Evolutionary conservation across 768 basidiomycete genomes (phyloP).

Genomic region (Russula compacta): DNA sequence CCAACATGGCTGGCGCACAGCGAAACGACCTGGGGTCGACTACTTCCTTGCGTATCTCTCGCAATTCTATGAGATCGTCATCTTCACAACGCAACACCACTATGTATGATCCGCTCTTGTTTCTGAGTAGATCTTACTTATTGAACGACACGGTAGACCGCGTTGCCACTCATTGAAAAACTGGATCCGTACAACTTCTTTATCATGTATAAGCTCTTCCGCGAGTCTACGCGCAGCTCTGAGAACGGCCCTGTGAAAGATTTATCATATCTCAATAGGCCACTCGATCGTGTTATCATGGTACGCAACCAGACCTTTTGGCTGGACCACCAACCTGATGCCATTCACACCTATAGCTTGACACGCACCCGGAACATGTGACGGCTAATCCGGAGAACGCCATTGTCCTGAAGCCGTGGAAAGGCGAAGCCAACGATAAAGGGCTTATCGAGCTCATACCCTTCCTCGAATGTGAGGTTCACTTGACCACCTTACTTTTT

Average conservation of each 20-base stretch:
- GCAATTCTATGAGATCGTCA: slow-evolving; percentile 95
- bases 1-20: slow-evolving; percentile 92
- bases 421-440: slow-evolving; percentile 62
- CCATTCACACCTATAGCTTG: slow-evolving; percentile 76
- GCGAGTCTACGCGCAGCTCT: slow-evolving; percentile 79
- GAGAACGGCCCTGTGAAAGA: slow-evolving; percentile 90
- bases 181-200: slow-evolving; percentile 90
- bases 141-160: slow-evolving; percentile 49
- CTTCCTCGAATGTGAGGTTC: slow-evolving; percentile 78
- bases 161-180: slow-evolving; percentile 80
- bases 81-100: slow-evolving; percentile 85
- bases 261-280: slow-evolving; percentile 85
- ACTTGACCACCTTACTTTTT: not conserved
- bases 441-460: slow-evolving; percentile 91
- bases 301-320: not conserved
- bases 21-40: slow-evolving; percentile 95
- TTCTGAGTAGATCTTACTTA: not conserved
- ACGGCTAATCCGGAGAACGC: slow-evolving; percentile 83
- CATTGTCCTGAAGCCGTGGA: slow-evolving; percentile 78
- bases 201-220: slow-evolving; percentile 84
- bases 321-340: slow-evolving; percentile 42
- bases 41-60: slow-evolving; percentile 97
- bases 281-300: slow-evolving; percentile 16
- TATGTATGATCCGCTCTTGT: slow-evolving; percentile 49
- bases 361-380: slow-evolving; percentile 73